Conservation (phyloP, 352 stramenopile genomes). For the Plasmopara halstedii region DNA sequence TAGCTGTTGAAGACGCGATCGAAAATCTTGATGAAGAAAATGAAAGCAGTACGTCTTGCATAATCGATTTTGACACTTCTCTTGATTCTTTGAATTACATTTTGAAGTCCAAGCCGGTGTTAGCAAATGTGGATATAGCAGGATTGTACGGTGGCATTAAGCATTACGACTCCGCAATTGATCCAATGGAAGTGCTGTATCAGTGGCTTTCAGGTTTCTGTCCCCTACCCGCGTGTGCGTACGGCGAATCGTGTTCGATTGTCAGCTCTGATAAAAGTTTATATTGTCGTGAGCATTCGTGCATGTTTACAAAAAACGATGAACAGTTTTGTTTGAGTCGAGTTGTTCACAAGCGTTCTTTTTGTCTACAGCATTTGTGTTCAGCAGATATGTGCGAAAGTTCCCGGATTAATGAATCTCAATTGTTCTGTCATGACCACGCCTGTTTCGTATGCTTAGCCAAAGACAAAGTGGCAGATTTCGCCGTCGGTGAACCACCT, state of each 20-base stretch:
- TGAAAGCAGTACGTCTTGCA: too few relatives aligned
- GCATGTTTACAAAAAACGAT: slow-evolving; percentile 18
- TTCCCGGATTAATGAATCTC: slow-evolving; percentile 15
- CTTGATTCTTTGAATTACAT: slow-evolving; percentile 1
- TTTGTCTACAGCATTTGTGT: slow-evolving; percentile 44
- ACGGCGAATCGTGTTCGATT: slow-evolving; percentile 21
- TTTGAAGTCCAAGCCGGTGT: slow-evolving; percentile 5
- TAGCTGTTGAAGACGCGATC: neutral
- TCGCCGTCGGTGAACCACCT: slow-evolving; percentile 34
- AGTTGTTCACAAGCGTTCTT: slow-evolving; percentile 24
- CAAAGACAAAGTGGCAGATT: slow-evolving; percentile 2
- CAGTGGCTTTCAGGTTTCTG: slow-evolving; percentile 48
- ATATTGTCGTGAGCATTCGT: slow-evolving; percentile 32
- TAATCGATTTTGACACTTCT: neutral
- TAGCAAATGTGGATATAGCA: slow-evolving; percentile 27
- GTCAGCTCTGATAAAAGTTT: slow-evolving; percentile 21
- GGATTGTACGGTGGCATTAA: slow-evolving; percentile 39
- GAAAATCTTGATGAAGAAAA: slow-evolving; percentile 1
- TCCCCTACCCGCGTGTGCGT: slow-evolving; percentile 33
- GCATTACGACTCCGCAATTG: slow-evolving; percentile 48
- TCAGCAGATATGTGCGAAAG: slow-evolving; percentile 28
- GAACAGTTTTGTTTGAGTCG: slow-evolving; percentile 18
- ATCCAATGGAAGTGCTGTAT: slow-evolving; percentile 49
- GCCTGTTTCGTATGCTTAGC: slow-evolving; percentile 52
- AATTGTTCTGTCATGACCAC: slow-evolving; percentile 43